Evolutionary conservation across 2,329 filamentous ascomycete species (phyloP), one percentile per base, ranked within the genome.

Genomic region (Pseudogymnoascus sp.): DNA sequence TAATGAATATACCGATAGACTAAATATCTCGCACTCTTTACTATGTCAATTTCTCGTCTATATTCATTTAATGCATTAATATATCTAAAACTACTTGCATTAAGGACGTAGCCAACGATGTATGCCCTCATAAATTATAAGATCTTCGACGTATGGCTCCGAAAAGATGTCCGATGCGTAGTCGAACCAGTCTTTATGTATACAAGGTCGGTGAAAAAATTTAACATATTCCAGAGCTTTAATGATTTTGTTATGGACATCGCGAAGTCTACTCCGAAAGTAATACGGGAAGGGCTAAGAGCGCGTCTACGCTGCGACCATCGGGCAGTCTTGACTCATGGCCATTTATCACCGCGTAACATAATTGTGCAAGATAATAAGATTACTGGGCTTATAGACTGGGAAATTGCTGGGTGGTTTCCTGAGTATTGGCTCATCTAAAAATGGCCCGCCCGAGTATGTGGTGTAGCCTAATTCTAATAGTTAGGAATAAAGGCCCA

Each of bases 331-430:
- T 21, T 40, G 9, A 64, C 63, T 9, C 63, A 64, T 60, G 63
- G 37, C 13, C 61, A 63, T 37, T 31, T 64, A 29, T 36, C 59
- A 36, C 55, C 59, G 10, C 39, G 55, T 13, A 64, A 64, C 48
- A 64, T 64, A 40, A 48, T 64, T 48, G 61, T 64, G 13, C 33
- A 61, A 36, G 18, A 64, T 36, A 62, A 60, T 33, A 61, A 42
- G 59, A 60, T 65, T 29, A 62, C 62, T 18, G 64, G 52, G 18
- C 63, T 65, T 18, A 15, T 65, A 18, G 64, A 65, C 40, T 65
- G 64, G 62, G 64, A 65, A 58, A 58, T 52, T 27, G 33, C 33
- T 25, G 64, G 64, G 31, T 65, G 48, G 58, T 65, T 60, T 31
- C 64, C 64, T 33, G 64, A 63, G 45, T 63, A 63, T 48, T 63